Conservation (phyloP, 768 basidiomycete genomes). For the Kwoniella sp. region DNA sequence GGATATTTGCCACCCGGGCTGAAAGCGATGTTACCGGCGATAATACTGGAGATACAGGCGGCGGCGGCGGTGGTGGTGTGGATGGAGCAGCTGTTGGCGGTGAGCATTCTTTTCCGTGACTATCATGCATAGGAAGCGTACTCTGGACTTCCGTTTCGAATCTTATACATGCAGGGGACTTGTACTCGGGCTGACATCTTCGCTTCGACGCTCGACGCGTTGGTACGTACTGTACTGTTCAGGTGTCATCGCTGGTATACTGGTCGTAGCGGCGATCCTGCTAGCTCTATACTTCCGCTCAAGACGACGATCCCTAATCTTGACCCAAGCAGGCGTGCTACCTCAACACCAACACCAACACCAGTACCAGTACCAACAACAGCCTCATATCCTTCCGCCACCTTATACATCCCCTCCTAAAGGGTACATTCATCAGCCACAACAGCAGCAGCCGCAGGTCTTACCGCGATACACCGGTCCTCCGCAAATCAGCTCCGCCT, state of each 20-base stretch:
- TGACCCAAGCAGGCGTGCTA: background rate
- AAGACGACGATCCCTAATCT: background rate
- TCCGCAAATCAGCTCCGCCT: background rate
- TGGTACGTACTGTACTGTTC: too few relatives aligned
- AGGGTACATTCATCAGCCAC: background rate
- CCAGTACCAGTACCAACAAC: background rate
- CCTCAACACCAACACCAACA: background rate
- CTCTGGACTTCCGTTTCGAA: too few relatives aligned
- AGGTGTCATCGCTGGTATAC: constrained; percentile 16
- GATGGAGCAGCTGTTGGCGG: constrained; percentile 15
- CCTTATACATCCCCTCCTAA: constrained; percentile 1
- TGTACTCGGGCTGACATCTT: too few relatives aligned
- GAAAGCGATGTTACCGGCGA: background rate
- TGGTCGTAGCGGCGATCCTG: constrained; percentile 1
- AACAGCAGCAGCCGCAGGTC: background rate
- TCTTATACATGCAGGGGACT: too few relatives aligned
- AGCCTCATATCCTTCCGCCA: background rate
- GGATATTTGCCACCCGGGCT: constrained; percentile 17
- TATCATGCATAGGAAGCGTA: too few relatives aligned
- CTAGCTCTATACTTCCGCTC: background rate
- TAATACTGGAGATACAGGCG: background rate
- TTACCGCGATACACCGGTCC: constrained; percentile 18
- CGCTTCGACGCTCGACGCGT: too few relatives aligned
- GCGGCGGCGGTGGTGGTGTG: constrained; percentile 14
- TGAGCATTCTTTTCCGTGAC: too few relatives aligned